Evolutionary conservation across 1,284 basidiomycete species (phyloP), one percentile per base, ranked within the genome.

Genomic region (Fomes fomentarius): DNA sequence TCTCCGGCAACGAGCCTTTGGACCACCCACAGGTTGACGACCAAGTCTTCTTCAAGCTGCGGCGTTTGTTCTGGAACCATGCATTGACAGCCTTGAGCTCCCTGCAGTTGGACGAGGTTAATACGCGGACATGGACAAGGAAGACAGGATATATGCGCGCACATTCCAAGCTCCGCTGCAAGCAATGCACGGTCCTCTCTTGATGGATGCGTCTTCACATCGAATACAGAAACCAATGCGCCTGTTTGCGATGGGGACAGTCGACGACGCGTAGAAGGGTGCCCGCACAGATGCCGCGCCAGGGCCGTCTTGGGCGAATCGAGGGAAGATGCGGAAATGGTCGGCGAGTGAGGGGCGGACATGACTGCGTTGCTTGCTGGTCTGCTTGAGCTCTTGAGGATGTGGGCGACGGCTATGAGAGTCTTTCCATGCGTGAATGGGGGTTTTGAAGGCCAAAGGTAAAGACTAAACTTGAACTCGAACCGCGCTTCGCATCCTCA

Each of bases 21-120:
- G 62, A 69, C 68, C 68, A 70, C 12, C 59, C 59, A 39, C 53
- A 56, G 17, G 30, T 35, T 9, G 62, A 62, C 8, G 63, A 60
- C 44, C 66, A 63, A 50, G 69, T 69, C 58, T 73, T 76, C 58
- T 77, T 80, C 43, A 72, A 52, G 39, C 70, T 74, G 55, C 80
- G 74, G 9, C 78, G 76, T 63, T 74, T 79, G 61, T 80, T 80
- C 66, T 80, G 78, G 60, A 79, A 80, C 78, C 78, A 80, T 35
- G 80, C 74, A 49, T 75, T 79, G 56, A 80, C 64, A 9, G 78
- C 75, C 66, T 79, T 80, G 62, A 78, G 63, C 46, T 78, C 74
- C 69, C 76, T 78, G 47, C 17, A 46, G 61, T 9, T 4, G 30
- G 43, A 54, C 30, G 4, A 22, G 30, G 6, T 26, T 37, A 22